A percentile compares a stretch with the other conserved stretches of the same genome.
Conservation (phyloP, 2,329 filamentous ascomycete genomes). For the Amphichorda felina region DNA sequence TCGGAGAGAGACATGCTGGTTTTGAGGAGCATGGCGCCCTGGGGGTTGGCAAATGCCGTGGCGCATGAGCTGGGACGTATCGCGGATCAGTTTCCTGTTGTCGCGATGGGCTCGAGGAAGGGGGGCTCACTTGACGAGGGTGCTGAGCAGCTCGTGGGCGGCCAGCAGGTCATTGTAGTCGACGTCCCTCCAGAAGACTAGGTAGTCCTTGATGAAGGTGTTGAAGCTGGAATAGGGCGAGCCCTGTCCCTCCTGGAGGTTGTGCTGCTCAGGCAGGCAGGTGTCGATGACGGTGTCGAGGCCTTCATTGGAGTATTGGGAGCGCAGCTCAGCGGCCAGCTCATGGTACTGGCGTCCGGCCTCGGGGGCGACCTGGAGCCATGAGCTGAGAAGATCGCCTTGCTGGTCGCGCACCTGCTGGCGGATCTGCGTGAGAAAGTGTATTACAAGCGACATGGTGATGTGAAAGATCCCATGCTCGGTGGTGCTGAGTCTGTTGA, state of each 20-base stretch:
- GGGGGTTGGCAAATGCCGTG: conserved; percentile 67
- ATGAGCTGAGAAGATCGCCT: conserved; percentile 53
- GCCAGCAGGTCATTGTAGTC: conserved; percentile 63
- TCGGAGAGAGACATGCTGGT: conserved; percentile 75
- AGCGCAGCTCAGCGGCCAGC: conserved; percentile 56
- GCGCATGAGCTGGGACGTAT: conserved; percentile 77
- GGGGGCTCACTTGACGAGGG: conserved; percentile 56
- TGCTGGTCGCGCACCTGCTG: conserved; percentile 45
- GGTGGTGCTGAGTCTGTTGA: neutral
- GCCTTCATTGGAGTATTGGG: conserved; percentile 16
- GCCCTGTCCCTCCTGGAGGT: conserved; percentile 50
- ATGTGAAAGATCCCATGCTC: neutral
- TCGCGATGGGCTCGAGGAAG: too few relatives aligned
- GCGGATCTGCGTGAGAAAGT: conserved; percentile 57
- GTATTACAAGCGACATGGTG: conserved; percentile 49
- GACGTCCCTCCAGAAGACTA: conserved; percentile 71
- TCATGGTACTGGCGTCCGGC: conserved; percentile 54
- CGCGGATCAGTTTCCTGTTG: too few relatives aligned
- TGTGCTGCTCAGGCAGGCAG: conserved; percentile 47
- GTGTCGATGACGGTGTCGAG: conserved; percentile 53
- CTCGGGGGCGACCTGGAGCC: conserved; percentile 63
- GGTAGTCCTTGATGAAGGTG: conserved; percentile 69
- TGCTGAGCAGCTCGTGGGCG: conserved; percentile 64
- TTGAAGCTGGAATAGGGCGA: conserved; percentile 67
- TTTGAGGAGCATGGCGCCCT: conserved; percentile 72